phyloP scores from a whole-genome alignment of 2,329 filamentous ascomycete genomes.

The Trichothecium sympodiale region DNA sequence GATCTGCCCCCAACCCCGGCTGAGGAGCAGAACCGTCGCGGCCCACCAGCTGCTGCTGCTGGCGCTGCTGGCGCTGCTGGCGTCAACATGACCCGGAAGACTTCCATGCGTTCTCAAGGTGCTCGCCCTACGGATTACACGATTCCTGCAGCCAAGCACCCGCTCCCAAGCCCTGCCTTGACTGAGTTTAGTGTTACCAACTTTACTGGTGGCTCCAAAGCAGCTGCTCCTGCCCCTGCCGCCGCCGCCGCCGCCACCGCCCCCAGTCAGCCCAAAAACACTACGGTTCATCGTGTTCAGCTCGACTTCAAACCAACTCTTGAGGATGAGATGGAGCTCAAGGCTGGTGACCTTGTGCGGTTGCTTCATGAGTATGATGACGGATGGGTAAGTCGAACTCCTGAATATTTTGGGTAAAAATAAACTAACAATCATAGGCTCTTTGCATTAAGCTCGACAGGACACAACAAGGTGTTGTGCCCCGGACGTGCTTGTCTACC shows the following conservation, averaged over 20 bases:
- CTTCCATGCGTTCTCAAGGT: constrained; percentile 8
- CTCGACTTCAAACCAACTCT: constrained; percentile 89
- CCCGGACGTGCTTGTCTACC: constrained; percentile 85
- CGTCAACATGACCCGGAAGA: constrained; percentile 1
- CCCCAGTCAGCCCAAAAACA: constrained; percentile 45
- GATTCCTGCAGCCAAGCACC: constrained; percentile 22
- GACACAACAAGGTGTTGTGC: constrained; percentile 84
- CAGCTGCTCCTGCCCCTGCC: constrained; percentile 23
- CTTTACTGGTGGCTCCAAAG: constrained; percentile 28
- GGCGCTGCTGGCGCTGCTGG: constrained; percentile 20
- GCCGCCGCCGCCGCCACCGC: constrained; percentile 51
- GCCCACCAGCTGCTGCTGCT: constrained; percentile 19
- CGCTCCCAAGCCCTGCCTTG: constrained; percentile 44
- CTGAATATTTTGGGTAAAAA: neutral
- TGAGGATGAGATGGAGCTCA: constrained; percentile 80
- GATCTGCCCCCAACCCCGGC: too few species aligned
- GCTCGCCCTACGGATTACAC: constrained; percentile 44
- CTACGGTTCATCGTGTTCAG: constrained; percentile 79
- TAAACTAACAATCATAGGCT: constrained; percentile 44
- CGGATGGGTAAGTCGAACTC: constrained; percentile 69
- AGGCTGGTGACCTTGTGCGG: constrained; percentile 72
- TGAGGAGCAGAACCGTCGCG: too few species aligned
- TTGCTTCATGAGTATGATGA: constrained; percentile 95
- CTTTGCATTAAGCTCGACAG: constrained; percentile 86
- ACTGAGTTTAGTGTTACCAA: constrained; percentile 53